These are phyloP conservation scores for Juncus inflexus DNA, from an alignment of 176 grass and related monocot species.

Conservation along the genomic window DNA sequence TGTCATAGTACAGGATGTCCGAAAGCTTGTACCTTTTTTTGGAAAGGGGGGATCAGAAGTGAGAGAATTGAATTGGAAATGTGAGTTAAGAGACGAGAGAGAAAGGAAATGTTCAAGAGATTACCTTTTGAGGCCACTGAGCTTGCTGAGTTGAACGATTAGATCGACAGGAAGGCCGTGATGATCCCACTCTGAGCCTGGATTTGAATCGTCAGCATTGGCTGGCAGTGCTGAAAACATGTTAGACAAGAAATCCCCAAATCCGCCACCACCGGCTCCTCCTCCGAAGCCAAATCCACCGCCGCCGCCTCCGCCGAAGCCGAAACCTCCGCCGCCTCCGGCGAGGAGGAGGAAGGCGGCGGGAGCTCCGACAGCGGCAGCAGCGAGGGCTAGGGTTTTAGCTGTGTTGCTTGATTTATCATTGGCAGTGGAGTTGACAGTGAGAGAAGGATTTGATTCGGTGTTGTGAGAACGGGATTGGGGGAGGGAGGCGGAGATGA, in stretches of 20 bases:
- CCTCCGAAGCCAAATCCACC: conserved; percentile 54
- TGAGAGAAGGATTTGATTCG: conserved; percentile 16
- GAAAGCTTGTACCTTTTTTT: conserved; percentile 65
- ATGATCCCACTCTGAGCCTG: conserved; percentile 56
- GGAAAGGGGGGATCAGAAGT: not conserved
- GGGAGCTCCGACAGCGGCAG: conserved; percentile 31
- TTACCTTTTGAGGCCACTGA: conserved; percentile 64
- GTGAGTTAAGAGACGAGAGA: no score
- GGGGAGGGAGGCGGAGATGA: conserved; percentile 10
- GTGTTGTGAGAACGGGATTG: conserved; percentile 19
- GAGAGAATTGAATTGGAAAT: no score
- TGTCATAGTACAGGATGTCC: conserved; percentile 85
- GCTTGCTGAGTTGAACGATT: conserved; percentile 61
- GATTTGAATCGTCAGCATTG: conserved; percentile 52
- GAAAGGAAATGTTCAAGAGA: not conserved
- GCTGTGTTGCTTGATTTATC: conserved; percentile 40
- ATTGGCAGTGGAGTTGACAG: conserved; percentile 26
- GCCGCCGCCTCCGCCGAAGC: conserved; percentile 29
- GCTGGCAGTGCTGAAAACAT: conserved; percentile 51
- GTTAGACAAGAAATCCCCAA: conserved; percentile 66
- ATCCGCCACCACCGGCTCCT: conserved; percentile 38
- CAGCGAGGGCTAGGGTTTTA: conserved; percentile 41
- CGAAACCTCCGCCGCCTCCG: conserved; percentile 40
- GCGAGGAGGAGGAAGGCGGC: conserved; percentile 47
- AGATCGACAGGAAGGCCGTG: conserved; percentile 78